Conservation (phyloP, 164 flowering plant species). For the Cinnamomum chago region DNA sequence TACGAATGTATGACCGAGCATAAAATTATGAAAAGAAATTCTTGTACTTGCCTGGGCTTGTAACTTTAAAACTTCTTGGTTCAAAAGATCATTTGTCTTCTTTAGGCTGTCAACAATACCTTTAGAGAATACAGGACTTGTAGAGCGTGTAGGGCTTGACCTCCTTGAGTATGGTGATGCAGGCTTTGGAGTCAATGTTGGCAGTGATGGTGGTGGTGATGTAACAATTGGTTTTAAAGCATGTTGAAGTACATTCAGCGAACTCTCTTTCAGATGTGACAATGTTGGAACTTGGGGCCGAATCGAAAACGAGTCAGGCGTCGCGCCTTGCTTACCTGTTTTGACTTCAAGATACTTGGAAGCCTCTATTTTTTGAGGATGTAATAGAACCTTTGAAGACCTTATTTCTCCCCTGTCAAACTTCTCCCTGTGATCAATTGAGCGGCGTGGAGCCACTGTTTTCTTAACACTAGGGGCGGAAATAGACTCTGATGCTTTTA, state of each 20-base stretch:
- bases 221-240: constrained; percentile 41
- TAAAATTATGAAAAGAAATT: background rate
- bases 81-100: constrained; percentile 66
- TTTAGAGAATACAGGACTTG: constrained; percentile 54
- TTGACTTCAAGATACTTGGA: constrained; percentile 45
- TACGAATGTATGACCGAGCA: background rate
- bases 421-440: constrained; percentile 41
- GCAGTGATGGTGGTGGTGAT: constrained; percentile 19
- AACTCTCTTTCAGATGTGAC: constrained; percentile 55
- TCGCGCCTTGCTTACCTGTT: constrained; percentile 29
- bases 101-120: constrained; percentile 64
- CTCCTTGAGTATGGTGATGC: constrained; percentile 67
- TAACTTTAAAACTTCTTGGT: constrained; percentile 65
- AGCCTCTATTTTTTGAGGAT: constrained; percentile 43
- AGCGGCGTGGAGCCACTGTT: constrained; percentile 28
- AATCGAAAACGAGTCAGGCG: constrained; percentile 33
- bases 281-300: constrained; percentile 58
- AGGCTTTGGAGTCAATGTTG: constrained; percentile 37
- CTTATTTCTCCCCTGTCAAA: constrained; percentile 35
- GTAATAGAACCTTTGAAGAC: constrained; percentile 44
- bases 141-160: constrained; percentile 72
- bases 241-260: constrained; percentile 46
- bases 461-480: constrained; percentile 25
- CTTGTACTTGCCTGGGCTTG: constrained; percentile 47
- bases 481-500: constrained; percentile 46